Conservation (phyloP, 2,329 filamentous ascomycete species). For the Mariannaea sp. region DNA sequence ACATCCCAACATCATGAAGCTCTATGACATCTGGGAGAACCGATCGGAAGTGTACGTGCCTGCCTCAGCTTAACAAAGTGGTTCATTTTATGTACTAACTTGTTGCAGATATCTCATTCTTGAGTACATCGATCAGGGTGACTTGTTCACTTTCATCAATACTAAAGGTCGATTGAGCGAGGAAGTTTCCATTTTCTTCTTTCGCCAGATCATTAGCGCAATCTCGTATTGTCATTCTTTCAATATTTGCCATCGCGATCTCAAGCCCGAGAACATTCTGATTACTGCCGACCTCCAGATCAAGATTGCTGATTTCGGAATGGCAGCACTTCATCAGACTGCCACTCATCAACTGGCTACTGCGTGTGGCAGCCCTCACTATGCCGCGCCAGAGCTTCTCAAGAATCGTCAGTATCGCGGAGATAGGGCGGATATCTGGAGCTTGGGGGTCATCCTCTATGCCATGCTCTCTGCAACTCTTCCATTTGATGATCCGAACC, state of each 20-base stretch:
- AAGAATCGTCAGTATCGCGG: constrained; percentile 78
- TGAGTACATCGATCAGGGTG: constrained; percentile 80
- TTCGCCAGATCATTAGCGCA: constrained; percentile 91
- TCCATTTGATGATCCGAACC: constrained; percentile 75
- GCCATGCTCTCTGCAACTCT: constrained; percentile 83
- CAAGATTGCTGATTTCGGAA: constrained; percentile 97
- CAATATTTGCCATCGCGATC: constrained; percentile 92
- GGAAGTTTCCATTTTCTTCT: constrained; percentile 79
- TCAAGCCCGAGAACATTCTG: constrained; percentile 97
- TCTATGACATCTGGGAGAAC: constrained; percentile 99
- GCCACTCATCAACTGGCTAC: constrained; percentile 79
- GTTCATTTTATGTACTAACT: constrained; percentile 16
- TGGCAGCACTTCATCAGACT: constrained; percentile 89
- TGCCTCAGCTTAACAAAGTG: background rate
- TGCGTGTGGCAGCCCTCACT: constrained; percentile 94
- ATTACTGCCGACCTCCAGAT: constrained; percentile 76
- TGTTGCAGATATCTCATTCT: constrained; percentile 83
- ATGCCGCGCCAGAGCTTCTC: constrained; percentile 91
- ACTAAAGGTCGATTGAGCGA: constrained; percentile 75
- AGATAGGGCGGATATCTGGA: constrained; percentile 91
- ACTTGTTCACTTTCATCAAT: constrained; percentile 87
- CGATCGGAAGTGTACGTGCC: constrained; percentile 81
- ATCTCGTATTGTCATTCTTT: constrained; percentile 92
- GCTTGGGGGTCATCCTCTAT: constrained; percentile 86
- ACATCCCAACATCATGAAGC: constrained; percentile 90